These are phyloP conservation scores for Haematococcus lacustris DNA, from an alignment of 139 green algal species.

Conservation along the genomic window DNA sequence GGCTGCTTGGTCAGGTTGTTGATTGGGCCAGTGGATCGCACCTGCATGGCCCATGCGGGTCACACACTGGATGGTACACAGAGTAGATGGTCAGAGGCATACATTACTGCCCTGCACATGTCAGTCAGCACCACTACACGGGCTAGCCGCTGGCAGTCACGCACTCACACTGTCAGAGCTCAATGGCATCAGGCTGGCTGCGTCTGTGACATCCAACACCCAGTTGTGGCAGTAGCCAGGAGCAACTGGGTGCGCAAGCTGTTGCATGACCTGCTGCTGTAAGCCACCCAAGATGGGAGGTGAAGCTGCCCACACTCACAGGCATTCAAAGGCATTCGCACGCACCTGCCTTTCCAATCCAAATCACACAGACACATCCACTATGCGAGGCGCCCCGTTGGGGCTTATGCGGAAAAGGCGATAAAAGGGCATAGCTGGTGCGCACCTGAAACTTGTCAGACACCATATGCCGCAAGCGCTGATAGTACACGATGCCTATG, in stretches of 20 bases:
- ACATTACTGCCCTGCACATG: background rate
- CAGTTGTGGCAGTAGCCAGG: background rate
- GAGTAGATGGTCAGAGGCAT: too few relatives aligned
- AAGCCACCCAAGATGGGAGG: background rate
- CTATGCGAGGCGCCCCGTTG: background rate
- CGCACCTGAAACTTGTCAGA: conserved; percentile 95
- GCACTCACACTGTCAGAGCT: too few relatives aligned
- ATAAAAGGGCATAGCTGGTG: too few relatives aligned
- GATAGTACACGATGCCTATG: conserved; percentile 96
- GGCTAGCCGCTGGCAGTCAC: too few relatives aligned
- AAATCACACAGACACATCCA: background rate
- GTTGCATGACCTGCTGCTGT: background rate
- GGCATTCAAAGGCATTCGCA: background rate
- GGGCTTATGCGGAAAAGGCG: too few relatives aligned
- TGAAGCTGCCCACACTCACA: background rate
- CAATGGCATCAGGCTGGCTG: too few relatives aligned
- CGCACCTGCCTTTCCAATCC: background rate
- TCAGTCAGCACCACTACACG: background rate
- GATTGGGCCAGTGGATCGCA: background rate
- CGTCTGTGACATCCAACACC: background rate
- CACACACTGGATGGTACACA: too few relatives aligned
- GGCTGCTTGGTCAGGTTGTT: background rate
- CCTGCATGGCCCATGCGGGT: background rate
- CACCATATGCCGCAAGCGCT: conserved; percentile 97
- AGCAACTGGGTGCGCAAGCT: background rate